phyloP scores from a whole-genome alignment of 495 filamentous ascomycete genomes.

The Cenococcum geophilum region DNA sequence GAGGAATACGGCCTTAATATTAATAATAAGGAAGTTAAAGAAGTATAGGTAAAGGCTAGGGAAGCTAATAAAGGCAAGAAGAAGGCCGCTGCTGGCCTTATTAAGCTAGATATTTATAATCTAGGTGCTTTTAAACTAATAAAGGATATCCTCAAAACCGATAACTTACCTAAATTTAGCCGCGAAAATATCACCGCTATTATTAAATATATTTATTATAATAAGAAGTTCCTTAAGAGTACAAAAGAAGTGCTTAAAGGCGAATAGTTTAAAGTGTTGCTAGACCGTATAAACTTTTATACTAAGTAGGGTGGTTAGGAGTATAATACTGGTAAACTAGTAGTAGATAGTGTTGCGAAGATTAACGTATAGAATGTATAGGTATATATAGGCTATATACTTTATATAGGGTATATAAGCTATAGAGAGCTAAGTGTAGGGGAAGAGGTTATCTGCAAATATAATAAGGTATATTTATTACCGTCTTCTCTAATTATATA shows the following conservation, averaged over 20 bases:
- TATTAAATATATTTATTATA: constrained; percentile 78
- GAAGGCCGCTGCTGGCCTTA: constrained; percentile 66
- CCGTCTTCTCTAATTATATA: not conserved
- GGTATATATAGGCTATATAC: constrained; percentile 81
- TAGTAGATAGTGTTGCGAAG: constrained; percentile 87
- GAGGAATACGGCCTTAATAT: constrained; percentile 82
- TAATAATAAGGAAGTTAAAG: constrained; percentile 78
- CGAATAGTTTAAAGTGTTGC: constrained; percentile 76
- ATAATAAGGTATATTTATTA: constrained; percentile 57
- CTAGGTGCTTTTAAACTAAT: constrained; percentile 76
- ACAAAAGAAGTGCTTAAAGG: constrained; percentile 67
- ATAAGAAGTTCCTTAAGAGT: constrained; percentile 64
- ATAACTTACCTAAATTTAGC: constrained; percentile 67
- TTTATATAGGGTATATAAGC: constrained; percentile 90
- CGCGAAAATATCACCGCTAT: constrained; percentile 64
- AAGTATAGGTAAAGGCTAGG: constrained; percentile 78
- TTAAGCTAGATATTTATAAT: constrained; percentile 91
- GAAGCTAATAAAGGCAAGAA: constrained; percentile 93
- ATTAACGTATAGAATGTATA: constrained; percentile 91
- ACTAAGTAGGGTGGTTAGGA: constrained; percentile 96
- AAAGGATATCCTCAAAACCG: constrained; percentile 65
- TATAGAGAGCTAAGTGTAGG: constrained; percentile 75
- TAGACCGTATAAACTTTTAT: constrained; percentile 95
- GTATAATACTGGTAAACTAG: constrained; percentile 80
- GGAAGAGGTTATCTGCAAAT: constrained; percentile 85